Conservation (phyloP, 2,329 filamentous ascomycete species). For the Tricladium varicosporioides region DNA sequence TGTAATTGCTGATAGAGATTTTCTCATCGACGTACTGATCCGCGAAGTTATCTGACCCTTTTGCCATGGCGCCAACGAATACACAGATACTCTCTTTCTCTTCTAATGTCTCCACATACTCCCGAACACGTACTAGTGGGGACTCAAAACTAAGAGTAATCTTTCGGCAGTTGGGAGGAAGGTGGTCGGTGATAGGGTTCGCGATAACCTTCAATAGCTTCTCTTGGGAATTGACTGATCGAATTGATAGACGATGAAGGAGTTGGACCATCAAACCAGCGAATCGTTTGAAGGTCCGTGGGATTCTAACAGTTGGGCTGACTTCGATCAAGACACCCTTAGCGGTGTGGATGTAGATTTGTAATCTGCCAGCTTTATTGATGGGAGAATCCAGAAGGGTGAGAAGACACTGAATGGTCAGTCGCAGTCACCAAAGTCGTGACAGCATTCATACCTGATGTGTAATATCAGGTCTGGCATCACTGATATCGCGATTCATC, state of each 20-base stretch:
- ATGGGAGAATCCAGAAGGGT: conserved; percentile 96
- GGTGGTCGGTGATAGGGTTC: conserved; percentile 95
- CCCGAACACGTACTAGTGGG: conserved; percentile 78
- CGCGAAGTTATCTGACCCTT: conserved; percentile 92
- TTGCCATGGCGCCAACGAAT: conserved; percentile 98
- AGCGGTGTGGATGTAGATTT: conserved; percentile 98
- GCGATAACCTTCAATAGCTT: conserved; percentile 97
- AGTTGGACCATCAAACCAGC: conserved; percentile 98
- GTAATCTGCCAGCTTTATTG: conserved; percentile 96
- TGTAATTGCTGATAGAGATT: conserved; percentile 98
- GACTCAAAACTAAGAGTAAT: conserved; percentile 95
- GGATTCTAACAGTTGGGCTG: conserved; percentile 95
- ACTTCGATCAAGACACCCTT: conserved; percentile 98
- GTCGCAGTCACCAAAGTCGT: conserved; percentile 24
- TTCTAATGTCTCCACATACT: conserved; percentile 79
- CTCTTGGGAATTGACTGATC: conserved; percentile 94
- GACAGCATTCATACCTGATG: conserved; percentile 72
- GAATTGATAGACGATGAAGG: conserved; percentile 90
- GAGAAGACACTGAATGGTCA: conserved; percentile 73
- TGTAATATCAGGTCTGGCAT: conserved; percentile 95
- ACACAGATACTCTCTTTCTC: conserved; percentile 93
- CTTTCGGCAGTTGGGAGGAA: conserved; percentile 96
- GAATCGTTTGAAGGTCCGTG: conserved; percentile 97
- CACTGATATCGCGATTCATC: conserved; percentile 98
- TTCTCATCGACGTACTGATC: conserved; percentile 94